Evolutionary conservation across 768 basidiomycete species (phyloP), one percentile per base, ranked within the genome.

Genomic region (Pleurotus pulmonarius): DNA sequence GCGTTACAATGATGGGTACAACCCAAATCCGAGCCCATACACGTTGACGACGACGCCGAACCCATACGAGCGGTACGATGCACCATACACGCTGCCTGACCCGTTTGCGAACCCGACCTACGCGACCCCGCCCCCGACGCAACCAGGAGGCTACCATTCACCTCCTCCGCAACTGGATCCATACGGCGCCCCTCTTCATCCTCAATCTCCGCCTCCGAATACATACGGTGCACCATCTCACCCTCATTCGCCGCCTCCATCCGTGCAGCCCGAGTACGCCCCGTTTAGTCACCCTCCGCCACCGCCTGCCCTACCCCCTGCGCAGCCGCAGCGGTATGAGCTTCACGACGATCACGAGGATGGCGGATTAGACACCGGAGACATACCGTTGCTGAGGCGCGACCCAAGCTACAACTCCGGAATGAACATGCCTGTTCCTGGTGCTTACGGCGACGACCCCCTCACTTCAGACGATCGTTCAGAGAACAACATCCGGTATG

Each of bases 401-500:
- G 80, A 82, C 63, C 61, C 58, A 53, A 69, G 63, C 29, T 61
- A 59, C 63, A 59, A 60, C 46, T 59, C 53, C 53, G 46, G 54
- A 72, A 38, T 66, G n/a, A 67, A 65, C 18, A 63, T 77, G 61
- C 75, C 75, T 2, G 58, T 79, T 2, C 77, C 76, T 0, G 84
- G 83, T 5, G 73, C 69, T 3, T 82, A 79, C 58, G 73, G 67
- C 13, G 70, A 74, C 20, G 72, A 71, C 45, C 67, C 58, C 39
- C 59, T 66, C 45, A 60, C 67, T 37, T 63, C 66, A 40, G 66
- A 68, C 15, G 60, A 59, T 18, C 56, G 59, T 55, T 65, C 66
- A 16, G 78, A 78, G 46, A 80, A 65, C 64, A 87, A 89, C 59
- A 90, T 91, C 56, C 79, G 92, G 16, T 98, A 96, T 66, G 95